Percentiles rank a stretch among this genome's conserved stretches.
phyloP scores from a whole-genome alignment of 192 early-diverging fungal species.

The Podila verticillata region DNA sequence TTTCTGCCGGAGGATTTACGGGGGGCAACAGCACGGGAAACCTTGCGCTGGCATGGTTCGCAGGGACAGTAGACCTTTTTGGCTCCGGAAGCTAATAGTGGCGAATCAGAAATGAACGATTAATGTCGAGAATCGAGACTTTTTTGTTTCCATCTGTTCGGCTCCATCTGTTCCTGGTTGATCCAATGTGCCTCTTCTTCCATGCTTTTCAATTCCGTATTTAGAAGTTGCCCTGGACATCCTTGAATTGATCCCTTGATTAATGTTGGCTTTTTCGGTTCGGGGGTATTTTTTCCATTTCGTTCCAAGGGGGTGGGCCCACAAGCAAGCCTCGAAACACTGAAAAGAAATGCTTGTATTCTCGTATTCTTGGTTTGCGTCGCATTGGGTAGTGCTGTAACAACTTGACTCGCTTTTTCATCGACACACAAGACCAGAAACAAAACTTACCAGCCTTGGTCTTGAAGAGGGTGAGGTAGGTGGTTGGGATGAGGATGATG shows the following conservation, averaged over 20 bases:
- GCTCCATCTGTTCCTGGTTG: too few species aligned
- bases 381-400: too few species aligned
- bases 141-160: too few species aligned
- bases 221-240: too few species aligned
- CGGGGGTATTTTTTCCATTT: background rate
- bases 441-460: constrained; percentile 39
- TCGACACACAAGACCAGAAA: background rate
- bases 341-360: background rate
- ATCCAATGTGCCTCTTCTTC: too few species aligned
- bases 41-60: constrained; percentile 48
- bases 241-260: too few species aligned
- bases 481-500: constrained; percentile 84
- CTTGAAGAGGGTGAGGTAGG: constrained; percentile 60
- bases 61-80: constrained; percentile 42
- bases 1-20: constrained; percentile 18
- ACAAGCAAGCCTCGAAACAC: background rate
- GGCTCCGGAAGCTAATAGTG: constrained; percentile 11
- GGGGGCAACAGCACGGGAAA: constrained; percentile 21
- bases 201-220: too few species aligned
- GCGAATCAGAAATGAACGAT: background rate
- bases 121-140: background rate
- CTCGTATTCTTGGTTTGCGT: background rate
- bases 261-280: background rate
- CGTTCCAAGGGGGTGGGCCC: background rate
- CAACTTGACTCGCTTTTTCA: background rate